Conservation (phyloP, 306 rosid species). For the Fragaria ananassa region DNA sequence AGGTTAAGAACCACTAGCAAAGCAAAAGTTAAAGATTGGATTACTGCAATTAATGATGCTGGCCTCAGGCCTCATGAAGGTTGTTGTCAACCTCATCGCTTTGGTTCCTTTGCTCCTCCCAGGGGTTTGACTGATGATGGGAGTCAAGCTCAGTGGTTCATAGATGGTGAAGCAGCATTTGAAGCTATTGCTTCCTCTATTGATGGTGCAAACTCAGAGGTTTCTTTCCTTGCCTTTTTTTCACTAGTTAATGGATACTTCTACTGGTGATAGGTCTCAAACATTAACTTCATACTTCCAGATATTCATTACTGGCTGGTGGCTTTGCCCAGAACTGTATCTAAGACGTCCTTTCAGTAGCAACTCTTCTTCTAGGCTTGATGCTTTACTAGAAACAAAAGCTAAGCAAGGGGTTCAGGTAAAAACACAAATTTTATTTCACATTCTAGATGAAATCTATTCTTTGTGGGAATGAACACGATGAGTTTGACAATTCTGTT, state of each 20-base stretch:
- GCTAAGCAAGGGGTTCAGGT: slow-evolving; percentile 57
- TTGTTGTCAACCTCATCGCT: slow-evolving; percentile 47
- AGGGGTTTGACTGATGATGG: slow-evolving; percentile 45
- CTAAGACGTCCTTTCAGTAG: slow-evolving; percentile 41
- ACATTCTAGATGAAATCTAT: not conserved
- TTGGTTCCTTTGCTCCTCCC: slow-evolving; percentile 47
- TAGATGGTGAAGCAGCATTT: slow-evolving; percentile 45
- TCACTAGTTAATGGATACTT: not conserved
- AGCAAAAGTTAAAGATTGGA: slow-evolving; percentile 41
- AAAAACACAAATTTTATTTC: not conserved
- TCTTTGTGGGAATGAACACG: not conserved
- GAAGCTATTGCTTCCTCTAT: slow-evolving; percentile 50
- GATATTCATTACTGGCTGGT: slow-evolving; percentile 57
- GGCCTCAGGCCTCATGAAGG: slow-evolving; percentile 40
- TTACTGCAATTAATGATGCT: slow-evolving; percentile 38
- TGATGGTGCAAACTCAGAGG: slow-evolving; percentile 50
- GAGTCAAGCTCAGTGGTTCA: slow-evolving; percentile 52
- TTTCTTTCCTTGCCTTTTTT: not conserved
- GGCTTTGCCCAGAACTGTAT: slow-evolving; percentile 55
- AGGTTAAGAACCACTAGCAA: slow-evolving; percentile 41
- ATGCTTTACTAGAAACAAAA: slow-evolving; percentile 38
- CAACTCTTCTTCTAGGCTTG: slow-evolving; percentile 42
- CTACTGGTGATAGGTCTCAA: slow-evolving; percentile 1
- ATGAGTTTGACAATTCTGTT: slow-evolving; percentile 15
- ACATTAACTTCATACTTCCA: slow-evolving; percentile 19